These are phyloP conservation scores for Aspergillus saccharolyticus DNA, from an alignment of 495 filamentous ascomycete genomes.

Conservation along the genomic window DNA sequence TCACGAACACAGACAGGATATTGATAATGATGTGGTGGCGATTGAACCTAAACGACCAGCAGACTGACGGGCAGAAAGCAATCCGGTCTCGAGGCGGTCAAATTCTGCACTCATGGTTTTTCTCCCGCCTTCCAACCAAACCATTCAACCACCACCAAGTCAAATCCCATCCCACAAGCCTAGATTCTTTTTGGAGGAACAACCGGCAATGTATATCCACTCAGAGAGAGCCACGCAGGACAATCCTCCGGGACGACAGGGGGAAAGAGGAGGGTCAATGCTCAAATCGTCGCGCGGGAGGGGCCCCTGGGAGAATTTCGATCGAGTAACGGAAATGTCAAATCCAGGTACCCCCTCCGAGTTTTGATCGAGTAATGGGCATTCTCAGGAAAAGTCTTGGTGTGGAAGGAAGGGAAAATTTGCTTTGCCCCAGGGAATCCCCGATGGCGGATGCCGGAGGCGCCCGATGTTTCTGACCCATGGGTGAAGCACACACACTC, in stretches of 20 bases:
- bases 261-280: conserved; percentile 2
- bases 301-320: conserved; percentile 2
- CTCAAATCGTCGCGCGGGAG: not conserved
- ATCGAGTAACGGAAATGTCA: conserved; percentile 19
- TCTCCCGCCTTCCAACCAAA: too few relatives aligned
- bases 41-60: not conserved
- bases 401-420: too few relatives aligned
- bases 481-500: conserved; percentile 4
- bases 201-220: not conserved
- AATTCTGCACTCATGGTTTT: not conserved
- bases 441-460: conserved; percentile 24
- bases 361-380: conserved; percentile 27
- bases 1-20: not conserved
- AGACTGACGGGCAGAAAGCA: not conserved
- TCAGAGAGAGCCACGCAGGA: not conserved
- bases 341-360: not conserved
- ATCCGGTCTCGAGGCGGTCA: not conserved
- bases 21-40: not conserved
- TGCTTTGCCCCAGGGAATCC: conserved; percentile 4
- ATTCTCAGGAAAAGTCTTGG: not conserved
- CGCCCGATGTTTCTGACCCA: conserved; percentile 17
- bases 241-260: not conserved
- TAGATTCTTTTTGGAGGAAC: not conserved
- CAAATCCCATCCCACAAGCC: not conserved
- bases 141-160: too few relatives aligned